Conservation (phyloP, 306 rosid genomes). For the Vachellia collinsii region DNA sequence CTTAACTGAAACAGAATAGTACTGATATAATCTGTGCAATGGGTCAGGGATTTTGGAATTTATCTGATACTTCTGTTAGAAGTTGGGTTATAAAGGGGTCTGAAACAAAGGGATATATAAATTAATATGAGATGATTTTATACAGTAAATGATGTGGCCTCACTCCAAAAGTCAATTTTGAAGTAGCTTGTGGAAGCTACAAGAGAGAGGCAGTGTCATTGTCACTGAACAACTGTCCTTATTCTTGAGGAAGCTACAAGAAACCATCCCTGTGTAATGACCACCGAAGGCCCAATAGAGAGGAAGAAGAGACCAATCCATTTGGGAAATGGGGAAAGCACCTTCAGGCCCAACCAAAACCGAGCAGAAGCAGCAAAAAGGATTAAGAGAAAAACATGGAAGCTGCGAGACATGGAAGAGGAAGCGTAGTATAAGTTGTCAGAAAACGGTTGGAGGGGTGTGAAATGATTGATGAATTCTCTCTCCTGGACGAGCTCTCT, state of each 20-base stretch:
- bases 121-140: not conserved
- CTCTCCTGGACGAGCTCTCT: no score
- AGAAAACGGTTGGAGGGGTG: no score
- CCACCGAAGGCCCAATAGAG: no score
- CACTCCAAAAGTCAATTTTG: constrained; percentile 8
- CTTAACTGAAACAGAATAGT: not conserved
- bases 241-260: not conserved
- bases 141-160: not conserved
- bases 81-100: not conserved
- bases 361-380: no score
- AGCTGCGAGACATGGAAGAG: no score
- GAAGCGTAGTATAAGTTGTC: no score
- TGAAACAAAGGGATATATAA: not conserved
- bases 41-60: not conserved
- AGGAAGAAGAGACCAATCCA: no score
- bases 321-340: no score
- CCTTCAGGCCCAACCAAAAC: no score
- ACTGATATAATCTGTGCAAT: not conserved
- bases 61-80: not conserved
- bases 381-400: no score
- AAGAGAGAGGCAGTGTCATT: constrained; percentile 25
- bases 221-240: constrained; percentile 3
- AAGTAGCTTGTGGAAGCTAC: constrained; percentile 7
- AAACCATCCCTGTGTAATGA: not conserved
- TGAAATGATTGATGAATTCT: no score